Conservation (phyloP, 2,329 filamentous ascomycete species). For the Fusarium falciforme region DNA sequence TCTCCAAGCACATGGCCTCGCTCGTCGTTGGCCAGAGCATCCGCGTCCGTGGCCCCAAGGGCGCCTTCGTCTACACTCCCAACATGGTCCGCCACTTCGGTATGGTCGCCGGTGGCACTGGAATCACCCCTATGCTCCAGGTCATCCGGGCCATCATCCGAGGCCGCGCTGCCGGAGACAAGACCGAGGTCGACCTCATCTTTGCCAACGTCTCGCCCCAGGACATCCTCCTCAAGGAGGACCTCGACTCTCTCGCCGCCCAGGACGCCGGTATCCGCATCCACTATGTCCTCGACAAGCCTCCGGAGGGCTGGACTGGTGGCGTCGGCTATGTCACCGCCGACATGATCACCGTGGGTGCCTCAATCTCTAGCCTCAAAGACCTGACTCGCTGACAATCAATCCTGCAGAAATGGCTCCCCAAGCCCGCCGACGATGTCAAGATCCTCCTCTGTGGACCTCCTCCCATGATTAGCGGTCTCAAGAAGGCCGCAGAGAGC, state of each 20-base stretch:
- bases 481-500: constrained; percentile 94
- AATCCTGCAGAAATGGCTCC: constrained; percentile 74
- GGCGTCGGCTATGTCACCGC: constrained; percentile 94
- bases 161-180: constrained; percentile 81
- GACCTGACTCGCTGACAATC: constrained; percentile 35
- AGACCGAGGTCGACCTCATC: constrained; percentile 91
- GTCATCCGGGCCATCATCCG: constrained; percentile 91
- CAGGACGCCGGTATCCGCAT: constrained; percentile 86
- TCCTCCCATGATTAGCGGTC: constrained; percentile 93
- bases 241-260: constrained; percentile 81
- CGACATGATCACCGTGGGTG: constrained; percentile 89
- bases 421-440: constrained; percentile 84
- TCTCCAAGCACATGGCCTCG: constrained; percentile 90
- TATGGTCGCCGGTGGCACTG: constrained; percentile 98
- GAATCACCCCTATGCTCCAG: constrained; percentile 98
- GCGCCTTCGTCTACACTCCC: constrained; percentile 95
- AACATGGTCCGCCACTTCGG: constrained; percentile 97
- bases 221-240: constrained; percentile 93
- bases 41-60: constrained; percentile 93
- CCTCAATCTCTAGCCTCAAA: constrained; percentile 21
- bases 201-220: constrained; percentile 96
- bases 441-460: constrained; percentile 96
- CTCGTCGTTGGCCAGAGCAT: constrained; percentile 87
- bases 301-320: constrained; percentile 89
- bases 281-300: constrained; percentile 97